A percentile compares a stretch with the other conserved stretches of the same genome.
Conservation (phyloP, 768 basidiomycete species). For the Myochromella boudieri region DNA sequence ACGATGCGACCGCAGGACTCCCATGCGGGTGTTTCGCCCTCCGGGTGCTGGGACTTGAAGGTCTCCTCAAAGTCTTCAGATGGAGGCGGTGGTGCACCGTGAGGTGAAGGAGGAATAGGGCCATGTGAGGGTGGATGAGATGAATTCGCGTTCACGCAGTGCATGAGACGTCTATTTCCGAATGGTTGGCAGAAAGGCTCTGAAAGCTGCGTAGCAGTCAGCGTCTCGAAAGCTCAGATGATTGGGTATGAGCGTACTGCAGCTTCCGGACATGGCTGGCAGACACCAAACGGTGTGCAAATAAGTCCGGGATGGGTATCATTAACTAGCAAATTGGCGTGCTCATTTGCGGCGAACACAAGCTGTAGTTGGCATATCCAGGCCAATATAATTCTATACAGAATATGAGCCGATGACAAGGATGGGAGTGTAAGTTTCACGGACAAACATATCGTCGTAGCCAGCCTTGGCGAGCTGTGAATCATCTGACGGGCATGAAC, state of each 20-base stretch:
- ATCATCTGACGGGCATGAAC: constrained; percentile 39
- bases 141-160: constrained; percentile 57
- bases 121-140: constrained; percentile 19
- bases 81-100: constrained; percentile 19
- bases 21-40: constrained; percentile 80
- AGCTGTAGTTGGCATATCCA: constrained; percentile 16
- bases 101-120: constrained; percentile 5
- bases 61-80: constrained; percentile 16
- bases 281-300: constrained; percentile 59
- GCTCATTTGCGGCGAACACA: constrained; percentile 14
- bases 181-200: constrained; percentile 96
- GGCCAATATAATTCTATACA: constrained; percentile 14
- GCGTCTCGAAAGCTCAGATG: constrained; percentile 1
- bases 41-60: constrained; percentile 20
- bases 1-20: constrained; percentile 90
- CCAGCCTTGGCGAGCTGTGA: constrained; percentile 29
- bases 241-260: constrained; percentile 41
- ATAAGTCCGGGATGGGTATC: constrained; percentile 31
- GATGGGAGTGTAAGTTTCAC: constrained; percentile 2
- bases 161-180: constrained; percentile 87
- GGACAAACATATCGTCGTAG: constrained; percentile 33
- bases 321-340: constrained; percentile 18
- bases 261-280: constrained; percentile 64
- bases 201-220: constrained; percentile 50
- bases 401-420: neutral